These are phyloP conservation scores for Cladosporium oxysporum DNA, from an alignment of 2,329 filamentous ascomycete species.

Conservation along the genomic window DNA sequence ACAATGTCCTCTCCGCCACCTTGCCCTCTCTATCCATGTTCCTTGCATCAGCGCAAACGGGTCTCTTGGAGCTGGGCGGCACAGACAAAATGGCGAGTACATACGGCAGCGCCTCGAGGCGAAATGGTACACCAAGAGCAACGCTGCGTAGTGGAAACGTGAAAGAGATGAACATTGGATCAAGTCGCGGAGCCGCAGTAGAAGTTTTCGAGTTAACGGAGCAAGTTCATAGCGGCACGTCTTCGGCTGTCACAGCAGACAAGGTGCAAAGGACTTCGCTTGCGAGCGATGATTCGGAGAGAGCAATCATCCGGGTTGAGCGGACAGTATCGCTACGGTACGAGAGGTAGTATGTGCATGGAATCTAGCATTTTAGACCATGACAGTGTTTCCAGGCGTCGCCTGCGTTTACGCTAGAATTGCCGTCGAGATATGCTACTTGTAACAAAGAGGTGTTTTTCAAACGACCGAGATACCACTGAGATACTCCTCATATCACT, in stretches of 20 bases:
- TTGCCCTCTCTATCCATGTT: constrained; percentile 20
- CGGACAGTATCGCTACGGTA: constrained; percentile 8
- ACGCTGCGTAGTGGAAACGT: neutral
- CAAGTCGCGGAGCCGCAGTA: neutral
- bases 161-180: neutral
- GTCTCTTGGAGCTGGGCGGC: constrained; percentile 3
- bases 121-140: neutral
- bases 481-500: neutral
- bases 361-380: neutral
- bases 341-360: neutral
- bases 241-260: neutral
- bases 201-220: constrained; percentile 7
- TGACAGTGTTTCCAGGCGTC: too few relatives aligned
- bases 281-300: constrained; percentile 11
- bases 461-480: neutral
- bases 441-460: too few relatives aligned
- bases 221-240: neutral
- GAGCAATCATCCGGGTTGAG: constrained; percentile 6
- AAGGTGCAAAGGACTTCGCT: neutral
- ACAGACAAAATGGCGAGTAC: neutral
- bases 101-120: constrained; percentile 3
- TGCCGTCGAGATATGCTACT: too few relatives aligned
- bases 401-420: too few relatives aligned
- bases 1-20: constrained; percentile 17
- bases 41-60: neutral